phyloP scores from a whole-genome alignment of 1,139 yeast species.

The Saccharomyces hybrid region DNA sequence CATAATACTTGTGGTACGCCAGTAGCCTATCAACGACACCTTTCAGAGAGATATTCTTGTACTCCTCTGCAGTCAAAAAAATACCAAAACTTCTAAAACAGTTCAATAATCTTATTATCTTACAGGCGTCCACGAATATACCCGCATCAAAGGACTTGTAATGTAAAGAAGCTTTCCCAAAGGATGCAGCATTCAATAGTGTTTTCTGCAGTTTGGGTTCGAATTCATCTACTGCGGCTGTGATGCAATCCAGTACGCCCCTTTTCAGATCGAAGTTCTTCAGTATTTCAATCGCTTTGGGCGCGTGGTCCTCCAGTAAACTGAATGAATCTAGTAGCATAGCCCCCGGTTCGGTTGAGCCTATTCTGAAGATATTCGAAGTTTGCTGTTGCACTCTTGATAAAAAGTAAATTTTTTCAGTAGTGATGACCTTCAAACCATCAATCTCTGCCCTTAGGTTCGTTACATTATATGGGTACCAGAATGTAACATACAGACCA shows the following conservation, averaged over 20 bases:
- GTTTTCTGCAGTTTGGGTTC: constrained; percentile 74
- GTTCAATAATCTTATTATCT: constrained; percentile 55
- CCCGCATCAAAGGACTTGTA: constrained; percentile 21
- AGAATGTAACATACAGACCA: constrained; percentile 40
- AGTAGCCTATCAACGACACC: constrained; percentile 51
- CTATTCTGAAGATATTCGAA: constrained; percentile 64
- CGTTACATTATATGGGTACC: constrained; percentile 38
- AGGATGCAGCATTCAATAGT: constrained; percentile 70
- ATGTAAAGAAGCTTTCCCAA: constrained; percentile 64
- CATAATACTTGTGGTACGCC: constrained; percentile 51
- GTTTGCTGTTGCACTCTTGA: constrained; percentile 55
- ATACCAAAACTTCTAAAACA: constrained; percentile 49
- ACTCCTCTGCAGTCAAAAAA: constrained; percentile 55
- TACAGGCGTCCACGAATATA: constrained; percentile 50
- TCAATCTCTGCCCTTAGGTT: constrained; percentile 50
- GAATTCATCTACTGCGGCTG: constrained; percentile 72
- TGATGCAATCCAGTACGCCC: constrained; percentile 67
- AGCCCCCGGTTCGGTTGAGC: constrained; percentile 78
- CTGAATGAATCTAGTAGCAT: constrained; percentile 78
- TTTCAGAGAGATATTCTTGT: constrained; percentile 45
- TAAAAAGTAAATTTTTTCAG: constrained; percentile 53
- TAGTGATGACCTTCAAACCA: constrained; percentile 63
- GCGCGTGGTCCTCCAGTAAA: constrained; percentile 55
- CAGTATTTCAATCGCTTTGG: constrained; percentile 78
- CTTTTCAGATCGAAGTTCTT: constrained; percentile 48